Percentiles rank a stretch among this genome's conserved stretches.
Evolutionary conservation across 257 asterid species (phyloP).

Genomic region (Solanum paucissectum): DNA sequence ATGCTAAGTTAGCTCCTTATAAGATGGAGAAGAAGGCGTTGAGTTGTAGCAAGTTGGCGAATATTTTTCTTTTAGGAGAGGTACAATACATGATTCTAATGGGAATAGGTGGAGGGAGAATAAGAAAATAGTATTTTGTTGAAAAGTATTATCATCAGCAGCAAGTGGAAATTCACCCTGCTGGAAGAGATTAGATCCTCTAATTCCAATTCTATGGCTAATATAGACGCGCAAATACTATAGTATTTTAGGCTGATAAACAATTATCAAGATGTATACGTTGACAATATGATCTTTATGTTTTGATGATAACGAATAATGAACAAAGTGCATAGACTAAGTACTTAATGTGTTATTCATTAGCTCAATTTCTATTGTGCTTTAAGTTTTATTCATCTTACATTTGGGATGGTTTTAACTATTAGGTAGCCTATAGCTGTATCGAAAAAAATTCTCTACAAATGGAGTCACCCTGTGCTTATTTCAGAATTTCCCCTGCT

Average conservation of each 20-base stretch:
- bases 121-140: constrained; percentile 14
- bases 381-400: not conserved
- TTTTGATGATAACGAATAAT: not conserved
- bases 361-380: not conserved
- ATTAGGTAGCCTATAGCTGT: not conserved
- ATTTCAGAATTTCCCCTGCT: not conserved
- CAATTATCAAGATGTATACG: not conserved
- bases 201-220: constrained; percentile 25
- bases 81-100: constrained; percentile 18
- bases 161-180: constrained; percentile 41
- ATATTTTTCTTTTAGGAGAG: constrained; percentile 1
- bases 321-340: not conserved
- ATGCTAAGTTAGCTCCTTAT: not conserved
- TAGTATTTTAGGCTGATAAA: constrained; percentile 8
- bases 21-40: constrained; percentile 9
- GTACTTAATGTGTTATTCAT: not conserved
- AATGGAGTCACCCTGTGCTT: not conserved
- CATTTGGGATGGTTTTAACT: not conserved
- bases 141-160: constrained; percentile 15
- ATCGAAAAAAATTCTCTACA: not conserved
- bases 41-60: constrained; percentile 35
- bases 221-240: constrained; percentile 22
- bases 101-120: constrained; percentile 7
- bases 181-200: constrained; percentile 61
- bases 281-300: not conserved